phyloP scores from a whole-genome alignment of 805 yeast genomes.

The Pichia cabralensis region DNA sequence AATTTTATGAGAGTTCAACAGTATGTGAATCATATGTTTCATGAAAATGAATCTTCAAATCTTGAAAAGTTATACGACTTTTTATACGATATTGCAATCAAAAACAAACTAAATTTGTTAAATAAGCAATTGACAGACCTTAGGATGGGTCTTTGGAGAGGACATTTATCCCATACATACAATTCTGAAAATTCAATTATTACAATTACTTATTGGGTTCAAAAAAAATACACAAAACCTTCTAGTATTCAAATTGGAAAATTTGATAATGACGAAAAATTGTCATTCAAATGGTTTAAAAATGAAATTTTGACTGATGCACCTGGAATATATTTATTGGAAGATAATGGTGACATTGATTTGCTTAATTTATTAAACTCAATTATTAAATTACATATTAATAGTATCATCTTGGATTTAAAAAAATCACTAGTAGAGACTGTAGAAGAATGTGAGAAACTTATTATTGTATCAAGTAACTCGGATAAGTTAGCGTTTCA shows the following conservation, averaged over 20 bases:
- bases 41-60: slow-evolving; percentile 29
- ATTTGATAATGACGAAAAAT: slow-evolving; percentile 29
- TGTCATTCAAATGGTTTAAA: slow-evolving; percentile 54
- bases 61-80: slow-evolving; percentile 46
- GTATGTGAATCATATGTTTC: slow-evolving; percentile 42
- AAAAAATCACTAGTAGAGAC: slow-evolving; percentile 21
- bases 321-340: slow-evolving; percentile 23
- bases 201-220: slow-evolving; percentile 56
- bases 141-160: slow-evolving; percentile 46
- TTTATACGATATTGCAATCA: slow-evolving; percentile 49
- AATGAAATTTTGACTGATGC: slow-evolving; percentile 31
- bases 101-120: slow-evolving; percentile 52
- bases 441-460: slow-evolving; percentile 21
- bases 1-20: slow-evolving; percentile 40
- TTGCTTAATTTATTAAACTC: slow-evolving; percentile 29
- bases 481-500: slow-evolving; percentile 20
- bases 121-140: slow-evolving; percentile 47
- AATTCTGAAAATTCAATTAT: slow-evolving; percentile 45
- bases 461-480: slow-evolving; percentile 17
- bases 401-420: slow-evolving; percentile 26
- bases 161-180: slow-evolving; percentile 48
- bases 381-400: slow-evolving; percentile 32
- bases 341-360: slow-evolving; percentile 24
- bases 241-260: slow-evolving; percentile 56
- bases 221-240: slow-evolving; percentile 33